Base-by-base conservation (phyloP, 2,329 filamentous ascomycete genomes). In the Calonectria montana region DNA sequence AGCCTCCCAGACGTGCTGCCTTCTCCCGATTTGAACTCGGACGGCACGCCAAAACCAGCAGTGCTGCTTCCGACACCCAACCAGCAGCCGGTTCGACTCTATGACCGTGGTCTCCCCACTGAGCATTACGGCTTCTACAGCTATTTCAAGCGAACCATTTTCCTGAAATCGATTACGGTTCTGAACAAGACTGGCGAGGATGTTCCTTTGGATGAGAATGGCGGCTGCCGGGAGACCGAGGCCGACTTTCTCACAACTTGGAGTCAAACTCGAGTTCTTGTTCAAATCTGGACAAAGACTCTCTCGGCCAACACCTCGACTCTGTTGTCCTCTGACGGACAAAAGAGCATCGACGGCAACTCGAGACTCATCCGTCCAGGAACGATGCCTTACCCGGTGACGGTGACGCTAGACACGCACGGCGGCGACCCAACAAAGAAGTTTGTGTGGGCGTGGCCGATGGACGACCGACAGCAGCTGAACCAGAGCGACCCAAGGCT, bases 101-200 rank as follows among this genome's bases (percentile, higher is more conserved):
- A 92, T 82, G 94, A 98, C 81, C 93, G 95, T 23, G 95, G 94
- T 21, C 87, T 94, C 31, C 85, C 89, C 2, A 93, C 92, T 0
- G 96, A 98, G 82, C 95, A 98, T 83, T 98, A 97, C 82, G 95
- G 94, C 2, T 98, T 98, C 84, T 98, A 98, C 85, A 94, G 90
- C 0, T 97, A 98, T 86, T 98, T 94, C 83, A 92, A 95, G 83
- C 94, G 95, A 75, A 93, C 93, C 10, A 94, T 97, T 74, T 97
- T 96, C 85, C 87, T 97, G 73, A 91, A 92, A 76, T 91, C 91
- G 18, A 84, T 88, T 13, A 83, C 83, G 0, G 81, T 84, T 1
- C 80, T 90, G 70, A 88, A 88, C 73, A 79, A 79, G n/a, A 86
- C 86, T 18, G 79, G 80, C 16, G 80, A 84, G n/a, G 80, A 84